Conservation (phyloP, 1,284 basidiomycete genomes). For the Apiotrichum brassicae region DNA sequence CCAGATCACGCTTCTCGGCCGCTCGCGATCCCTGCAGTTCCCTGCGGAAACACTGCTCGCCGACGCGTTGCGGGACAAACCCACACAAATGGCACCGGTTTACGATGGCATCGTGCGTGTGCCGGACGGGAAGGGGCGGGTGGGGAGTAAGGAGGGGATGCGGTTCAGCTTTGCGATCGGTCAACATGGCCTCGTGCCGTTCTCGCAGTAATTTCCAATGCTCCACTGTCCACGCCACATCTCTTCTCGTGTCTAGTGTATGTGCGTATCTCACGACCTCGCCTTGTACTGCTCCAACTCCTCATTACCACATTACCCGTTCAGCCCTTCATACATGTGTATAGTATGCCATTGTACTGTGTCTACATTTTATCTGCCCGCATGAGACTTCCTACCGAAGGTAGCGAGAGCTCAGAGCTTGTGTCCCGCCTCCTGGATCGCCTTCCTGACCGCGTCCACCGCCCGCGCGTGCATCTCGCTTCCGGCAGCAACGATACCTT, state of each 20-base stretch:
- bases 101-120: slow-evolving; percentile 25
- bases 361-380: not conserved
- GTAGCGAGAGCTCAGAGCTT: slow-evolving; percentile 1
- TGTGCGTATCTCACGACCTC: too few relatives aligned
- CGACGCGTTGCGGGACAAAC: slow-evolving; percentile 25
- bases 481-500: slow-evolving; percentile 74
- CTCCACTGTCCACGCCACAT: too few relatives aligned
- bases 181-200: slow-evolving; percentile 27
- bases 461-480: slow-evolving; percentile 62
- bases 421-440: slow-evolving; percentile 50
- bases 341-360: too few relatives aligned
- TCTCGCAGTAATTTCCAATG: not conserved
- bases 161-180: slow-evolving; percentile 29
- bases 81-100: slow-evolving; percentile 19
- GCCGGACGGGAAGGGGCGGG: slow-evolving; percentile 14
- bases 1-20: slow-evolving; percentile 30
- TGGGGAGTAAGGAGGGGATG: slow-evolving; percentile 18
- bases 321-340: too few relatives aligned
- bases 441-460: slow-evolving; percentile 68
- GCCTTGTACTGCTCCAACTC: too few relatives aligned
- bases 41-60: slow-evolving; percentile 34
- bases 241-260: too few relatives aligned
- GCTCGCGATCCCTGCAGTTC: slow-evolving; percentile 23
- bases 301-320: too few relatives aligned
- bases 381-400: too few relatives aligned